Evolutionary conservation across 2,329 filamentous ascomycete genomes (phyloP), one percentile per base, ranked within the genome.

Genomic region (Hysterium pulicare): DNA sequence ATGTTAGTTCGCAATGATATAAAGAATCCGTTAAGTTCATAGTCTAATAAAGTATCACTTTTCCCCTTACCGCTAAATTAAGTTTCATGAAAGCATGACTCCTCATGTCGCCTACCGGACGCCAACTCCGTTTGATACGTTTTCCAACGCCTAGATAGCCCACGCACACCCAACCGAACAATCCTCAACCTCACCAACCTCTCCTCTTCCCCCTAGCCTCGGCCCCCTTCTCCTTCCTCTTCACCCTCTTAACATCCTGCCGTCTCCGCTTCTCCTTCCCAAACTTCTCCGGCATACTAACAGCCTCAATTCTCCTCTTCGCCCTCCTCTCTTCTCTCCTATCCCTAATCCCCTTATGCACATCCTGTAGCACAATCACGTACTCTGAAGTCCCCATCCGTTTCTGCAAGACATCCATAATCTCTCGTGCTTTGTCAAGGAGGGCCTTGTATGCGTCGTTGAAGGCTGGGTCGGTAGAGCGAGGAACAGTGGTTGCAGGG

Each of bases 301-400:
- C 83, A 9, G 87, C 87, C 62, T 94, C 90, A 50, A 97, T 87
- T 69, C 88, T 87, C 58, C 93, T 80, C 79, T 98, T 98, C 50
- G 77, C 81, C 41, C 85, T 81, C 50, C 94, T 75, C 57, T 83
- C 80, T 61, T 88, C 81, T 52, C 93, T 76, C 57, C 84, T 81
- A 50, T 78, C 76, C 58, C 79, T 80, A n/a, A 93, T 83, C 13
- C 76, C 78, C 40, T 86, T 82, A 46, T 88, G 81, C 5, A 94
- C 87, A 31, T 78, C 77, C 30, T 87, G 68, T 59, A 97, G 74
- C 34, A 84, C 77, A 41, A 77, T 75, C n/a, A 90, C 82, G 69
- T 90, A 98, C 48, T 81, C 81, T 1, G 82, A 79, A 2, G 86
- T 88, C 31, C 91, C 93, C 39, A 95, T 75, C 61, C 87, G 90